phyloP scores from a whole-genome alignment of 2,329 filamentous ascomycete species.

The Orbilia blumenaviensis region DNA sequence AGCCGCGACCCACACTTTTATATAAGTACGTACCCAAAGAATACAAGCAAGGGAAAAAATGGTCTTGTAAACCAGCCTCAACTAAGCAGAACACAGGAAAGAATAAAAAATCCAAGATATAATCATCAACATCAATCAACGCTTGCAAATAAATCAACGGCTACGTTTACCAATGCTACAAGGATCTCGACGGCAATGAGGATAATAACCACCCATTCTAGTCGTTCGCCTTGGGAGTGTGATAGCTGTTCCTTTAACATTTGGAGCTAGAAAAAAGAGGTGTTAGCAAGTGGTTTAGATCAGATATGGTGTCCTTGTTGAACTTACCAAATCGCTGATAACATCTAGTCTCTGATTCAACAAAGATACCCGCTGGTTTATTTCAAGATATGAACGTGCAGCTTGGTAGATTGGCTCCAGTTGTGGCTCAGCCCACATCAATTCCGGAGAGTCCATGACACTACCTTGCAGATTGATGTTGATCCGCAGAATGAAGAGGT shows the following conservation, averaged over 20 bases:
- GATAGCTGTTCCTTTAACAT: slow-evolving; percentile 95
- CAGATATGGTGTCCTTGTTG: not conserved
- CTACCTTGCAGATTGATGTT: slow-evolving; percentile 98
- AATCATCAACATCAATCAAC: slow-evolving; percentile 45
- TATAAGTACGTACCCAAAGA: not conserved
- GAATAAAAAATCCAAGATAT: not conserved
- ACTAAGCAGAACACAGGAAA: not conserved
- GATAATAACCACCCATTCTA: slow-evolving; percentile 94
- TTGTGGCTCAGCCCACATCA: slow-evolving; percentile 98
- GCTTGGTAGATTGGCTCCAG: slow-evolving; percentile 96
- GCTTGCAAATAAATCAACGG: slow-evolving; percentile 75
- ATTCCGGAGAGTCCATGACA: slow-evolving; percentile 92
- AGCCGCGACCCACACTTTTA: slow-evolving; percentile 12
- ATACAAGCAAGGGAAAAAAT: not conserved
- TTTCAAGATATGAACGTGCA: slow-evolving; percentile 93
- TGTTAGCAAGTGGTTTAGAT: not conserved
- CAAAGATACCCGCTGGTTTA: slow-evolving; percentile 92
- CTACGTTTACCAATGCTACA: slow-evolving; percentile 93
- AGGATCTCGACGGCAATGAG: slow-evolving; percentile 95
- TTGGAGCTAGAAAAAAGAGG: slow-evolving; percentile 66
- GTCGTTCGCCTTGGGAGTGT: slow-evolving; percentile 87
- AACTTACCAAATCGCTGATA: slow-evolving; percentile 77
- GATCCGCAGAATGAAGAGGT: slow-evolving; percentile 96
- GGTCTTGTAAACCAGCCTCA: no score
- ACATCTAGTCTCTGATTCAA: slow-evolving; percentile 90